Evolutionary conservation across 306 rosid genomes (phyloP), one percentile per base, ranked within the genome.

Genomic region (Ormosia emarginata): DNA sequence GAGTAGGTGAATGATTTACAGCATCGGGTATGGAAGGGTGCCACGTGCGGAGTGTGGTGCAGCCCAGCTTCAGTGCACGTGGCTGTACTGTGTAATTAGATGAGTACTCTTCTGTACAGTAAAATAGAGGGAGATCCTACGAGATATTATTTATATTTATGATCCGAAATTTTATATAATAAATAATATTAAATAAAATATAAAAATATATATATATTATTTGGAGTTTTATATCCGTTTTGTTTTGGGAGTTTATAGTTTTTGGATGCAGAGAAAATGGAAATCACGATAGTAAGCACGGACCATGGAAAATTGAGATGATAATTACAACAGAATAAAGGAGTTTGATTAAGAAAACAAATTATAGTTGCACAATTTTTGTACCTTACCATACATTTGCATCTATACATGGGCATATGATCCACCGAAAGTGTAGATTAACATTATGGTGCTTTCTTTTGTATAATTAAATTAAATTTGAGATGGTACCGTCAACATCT

Each of bases 1-100:
- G 68, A 66, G 81, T 49, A 80, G 87, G 87, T 83, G 85, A 87
- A 81, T 83, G 90, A 76, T 77, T 87, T 58, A 84, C 61, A 77
- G 87, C 75, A 83, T 75, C 8, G 85, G 85, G 29, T 65, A 58
- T 81, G 75, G 82, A 77, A 64, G 24, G 75, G 37, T 75, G 83
- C 41, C 83, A 80, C 87, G 85, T 80, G 83, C 77, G 66, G 39
- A 41, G 79, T 40, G 62, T 59, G 80, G 77, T 68, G 83, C 70
- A 67, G 80, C 4, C 10, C 47, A 49, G 63, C 52, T 47, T 55
- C 1, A 2, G 8, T 71, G 85, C 88, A 85, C 88, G 88, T 85
- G 88, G 69, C 81, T 65, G 1, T 2, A 43, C 30, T 70, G 71
- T 69, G 18, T 39, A 11, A 37, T 12, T 34, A 7, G 79, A 24